Percentiles rank a stretch among this genome's conserved stretches.
Conservation (phyloP, 768 basidiomycete genomes). For the Russula ochroleuca region DNA sequence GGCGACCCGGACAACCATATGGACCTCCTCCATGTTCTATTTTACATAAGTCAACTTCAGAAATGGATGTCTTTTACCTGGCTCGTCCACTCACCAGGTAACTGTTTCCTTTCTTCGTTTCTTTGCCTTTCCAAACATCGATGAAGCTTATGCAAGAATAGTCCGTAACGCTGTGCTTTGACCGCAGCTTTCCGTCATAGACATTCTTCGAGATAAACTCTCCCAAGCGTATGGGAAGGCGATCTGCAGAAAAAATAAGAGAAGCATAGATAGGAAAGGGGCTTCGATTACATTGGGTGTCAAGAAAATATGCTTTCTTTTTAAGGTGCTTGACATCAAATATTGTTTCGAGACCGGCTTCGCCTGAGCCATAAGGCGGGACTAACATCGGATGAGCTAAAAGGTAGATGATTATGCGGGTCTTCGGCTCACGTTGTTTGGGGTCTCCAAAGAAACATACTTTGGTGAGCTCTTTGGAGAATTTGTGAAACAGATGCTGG, state of each 20-base stretch:
- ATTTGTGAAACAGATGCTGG: slow-evolving; percentile 47
- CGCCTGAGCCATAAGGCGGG: slow-evolving; percentile 48
- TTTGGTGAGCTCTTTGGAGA: slow-evolving; percentile 38
- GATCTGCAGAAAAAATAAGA: slow-evolving; percentile 36
- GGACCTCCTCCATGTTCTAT: slow-evolving; percentile 16
- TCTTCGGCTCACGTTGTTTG: slow-evolving; percentile 46
- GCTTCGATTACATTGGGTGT: slow-evolving; percentile 43
- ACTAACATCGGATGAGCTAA: slow-evolving; percentile 34
- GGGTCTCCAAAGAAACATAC: slow-evolving; percentile 54
- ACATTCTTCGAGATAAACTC: slow-evolving; percentile 47
- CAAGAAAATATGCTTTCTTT: slow-evolving; percentile 38
- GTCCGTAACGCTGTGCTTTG: slow-evolving; percentile 36
- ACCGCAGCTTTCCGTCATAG: slow-evolving; percentile 41
- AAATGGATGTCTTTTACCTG: background rate
- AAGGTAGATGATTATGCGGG: background rate
- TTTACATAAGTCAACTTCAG: background rate
- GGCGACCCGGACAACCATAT: slow-evolving; percentile 15
- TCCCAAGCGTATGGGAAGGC: slow-evolving; percentile 48
- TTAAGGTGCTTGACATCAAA: slow-evolving; percentile 45
- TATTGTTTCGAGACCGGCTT: slow-evolving; percentile 41
- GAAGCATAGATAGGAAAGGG: background rate
- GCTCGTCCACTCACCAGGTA: background rate
- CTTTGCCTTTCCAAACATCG: slow-evolving; percentile 39
- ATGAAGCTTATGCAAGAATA: slow-evolving; percentile 43
- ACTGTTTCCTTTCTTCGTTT: slow-evolving; percentile 35